Percentiles rank a stretch among this genome's conserved stretches.
These are phyloP conservation scores for Calonectria honghensis DNA, from an alignment of 2,329 filamentous ascomycete genomes.

Conservation along the genomic window DNA sequence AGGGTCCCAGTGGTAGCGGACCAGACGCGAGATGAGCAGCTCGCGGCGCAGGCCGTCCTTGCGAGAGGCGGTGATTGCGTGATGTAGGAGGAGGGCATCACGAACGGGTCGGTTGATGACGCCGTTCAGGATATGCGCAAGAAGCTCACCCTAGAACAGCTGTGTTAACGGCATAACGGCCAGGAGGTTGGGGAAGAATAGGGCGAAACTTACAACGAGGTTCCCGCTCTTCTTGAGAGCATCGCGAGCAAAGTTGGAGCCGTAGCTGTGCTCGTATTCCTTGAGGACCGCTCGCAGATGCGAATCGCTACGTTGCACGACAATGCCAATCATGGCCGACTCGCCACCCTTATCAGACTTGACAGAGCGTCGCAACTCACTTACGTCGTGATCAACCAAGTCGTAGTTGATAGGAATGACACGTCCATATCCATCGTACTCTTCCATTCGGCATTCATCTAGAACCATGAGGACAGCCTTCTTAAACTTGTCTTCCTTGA, in stretches of 20 bases:
- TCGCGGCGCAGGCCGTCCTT: slow-evolving; percentile 86
- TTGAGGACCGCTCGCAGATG: slow-evolving; percentile 88
- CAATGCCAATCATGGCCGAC: slow-evolving; percentile 88
- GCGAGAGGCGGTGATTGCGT: slow-evolving; percentile 86
- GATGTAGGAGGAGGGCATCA: slow-evolving; percentile 91
- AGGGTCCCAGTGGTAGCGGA: slow-evolving; percentile 94
- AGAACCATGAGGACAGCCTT: slow-evolving; percentile 89
- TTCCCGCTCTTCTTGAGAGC: slow-evolving; percentile 93
- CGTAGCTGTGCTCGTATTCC: slow-evolving; percentile 83
- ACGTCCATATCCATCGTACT: slow-evolving; percentile 79
- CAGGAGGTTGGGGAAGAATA: not conserved
- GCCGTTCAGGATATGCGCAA: slow-evolving; percentile 96
- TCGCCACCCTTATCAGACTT: slow-evolving; percentile 88
- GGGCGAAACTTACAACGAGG: slow-evolving; percentile 83
- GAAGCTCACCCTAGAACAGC: slow-evolving; percentile 84
- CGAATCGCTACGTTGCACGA: slow-evolving; percentile 85
- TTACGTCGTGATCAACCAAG: slow-evolving; percentile 82
- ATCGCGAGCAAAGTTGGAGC: slow-evolving; percentile 89
- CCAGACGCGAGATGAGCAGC: slow-evolving; percentile 89
- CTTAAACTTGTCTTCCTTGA: slow-evolving; percentile 98
- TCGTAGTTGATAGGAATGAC: slow-evolving; percentile 74
- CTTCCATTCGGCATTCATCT: slow-evolving; percentile 89
- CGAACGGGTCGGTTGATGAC: slow-evolving; percentile 96
- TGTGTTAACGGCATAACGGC: slow-evolving; percentile 20
- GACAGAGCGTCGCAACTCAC: slow-evolving; percentile 80